These are phyloP conservation scores for Xylaria bambusicola DNA, from an alignment of 495 filamentous ascomycete genomes.

Conservation along the genomic window DNA sequence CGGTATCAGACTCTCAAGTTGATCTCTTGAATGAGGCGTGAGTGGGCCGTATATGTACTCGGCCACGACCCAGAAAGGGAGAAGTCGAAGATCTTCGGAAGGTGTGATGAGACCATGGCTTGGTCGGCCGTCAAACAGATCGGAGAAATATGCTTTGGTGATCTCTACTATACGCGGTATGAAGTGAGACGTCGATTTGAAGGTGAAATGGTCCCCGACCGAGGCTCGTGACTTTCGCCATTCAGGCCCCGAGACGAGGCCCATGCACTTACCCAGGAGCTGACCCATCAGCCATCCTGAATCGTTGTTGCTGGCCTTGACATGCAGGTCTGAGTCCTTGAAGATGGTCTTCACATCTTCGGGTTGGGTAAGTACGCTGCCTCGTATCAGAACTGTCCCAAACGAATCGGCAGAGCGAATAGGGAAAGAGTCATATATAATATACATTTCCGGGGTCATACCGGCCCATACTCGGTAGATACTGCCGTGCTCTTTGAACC, in stretches of 20 bases:
- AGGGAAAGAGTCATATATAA: not conserved
- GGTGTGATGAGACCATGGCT: constrained; percentile 17
- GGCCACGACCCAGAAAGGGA: constrained; percentile 40
- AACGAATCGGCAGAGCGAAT: not conserved
- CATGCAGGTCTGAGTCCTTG: constrained; percentile 36
- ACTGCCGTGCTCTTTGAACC: constrained; percentile 22
- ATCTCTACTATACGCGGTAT: not conserved
- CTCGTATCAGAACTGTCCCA: not conserved
- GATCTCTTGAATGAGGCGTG: constrained; percentile 13
- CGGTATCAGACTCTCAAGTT: constrained; percentile 24
- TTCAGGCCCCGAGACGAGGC: constrained; percentile 32
- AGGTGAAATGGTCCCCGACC: not conserved
- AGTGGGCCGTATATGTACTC: constrained; percentile 39
- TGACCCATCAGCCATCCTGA: constrained; percentile 36
- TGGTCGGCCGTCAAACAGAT: too few relatives aligned
- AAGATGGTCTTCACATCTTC: constrained; percentile 32
- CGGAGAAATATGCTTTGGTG: not conserved
- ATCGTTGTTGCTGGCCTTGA: constrained; percentile 34
- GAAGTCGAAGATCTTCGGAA: constrained; percentile 34
- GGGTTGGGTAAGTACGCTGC: constrained; percentile 25
- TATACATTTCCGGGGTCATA: constrained; percentile 31
- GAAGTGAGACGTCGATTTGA: not conserved
- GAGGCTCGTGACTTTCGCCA: constrained; percentile 23
- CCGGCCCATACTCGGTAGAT: constrained; percentile 37
- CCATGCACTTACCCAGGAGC: constrained; percentile 42